Evolutionary conservation across 2,329 filamentous ascomycete genomes (phyloP), one percentile per base, ranked within the genome.

Genomic region (Myriosclerotinia scirpicola): DNA sequence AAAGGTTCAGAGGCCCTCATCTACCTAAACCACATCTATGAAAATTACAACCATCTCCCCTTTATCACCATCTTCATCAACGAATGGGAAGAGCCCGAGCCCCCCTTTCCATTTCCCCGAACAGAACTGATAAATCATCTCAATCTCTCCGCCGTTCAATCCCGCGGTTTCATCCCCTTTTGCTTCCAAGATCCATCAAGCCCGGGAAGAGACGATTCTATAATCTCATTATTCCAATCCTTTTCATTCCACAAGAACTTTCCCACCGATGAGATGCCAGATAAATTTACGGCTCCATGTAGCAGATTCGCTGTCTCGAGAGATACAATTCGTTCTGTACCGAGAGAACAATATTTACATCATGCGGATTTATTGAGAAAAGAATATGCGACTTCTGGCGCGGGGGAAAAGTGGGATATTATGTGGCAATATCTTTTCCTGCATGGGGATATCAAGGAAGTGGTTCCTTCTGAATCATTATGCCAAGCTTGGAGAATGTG

Each of bases 371-470:
- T 65, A 7, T 30, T 65, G 5, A 40, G 34, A 15, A n/a, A 20
- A 22, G 46, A 54, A n/a, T 17, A 30, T 26, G n/a, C 34, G 9
- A 26, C 34, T 3, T 30, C 42, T 42, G 46, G 44, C 9, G 54
- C n/a, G 5, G 54, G 22, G 6, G 36, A 60, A 15, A 40, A 36
- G 14, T 65, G 63, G 63, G 46, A 14, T 14, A 26, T 8, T 9
- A 65, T 65, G 54, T 65, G 54, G 54, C 34, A 52, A 17, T 53
- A 48, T 9, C 46, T 65, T 1, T 60, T 65, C 22, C 22, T 59
- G 3, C 42, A 48, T 5, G 44, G 44, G 4, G 5, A 34, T 26
- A 20, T 5, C 7, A 44, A 20, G 11, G 48, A 54, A 30, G 5
- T 44, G 7, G 17, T 20, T n/a, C 22, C 22, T 12, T 44, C 20